Percentiles rank a stretch among this genome's conserved stretches.
Evolutionary conservation across 306 rosid species (phyloP).

Genomic region (Inga oerstediana): DNA sequence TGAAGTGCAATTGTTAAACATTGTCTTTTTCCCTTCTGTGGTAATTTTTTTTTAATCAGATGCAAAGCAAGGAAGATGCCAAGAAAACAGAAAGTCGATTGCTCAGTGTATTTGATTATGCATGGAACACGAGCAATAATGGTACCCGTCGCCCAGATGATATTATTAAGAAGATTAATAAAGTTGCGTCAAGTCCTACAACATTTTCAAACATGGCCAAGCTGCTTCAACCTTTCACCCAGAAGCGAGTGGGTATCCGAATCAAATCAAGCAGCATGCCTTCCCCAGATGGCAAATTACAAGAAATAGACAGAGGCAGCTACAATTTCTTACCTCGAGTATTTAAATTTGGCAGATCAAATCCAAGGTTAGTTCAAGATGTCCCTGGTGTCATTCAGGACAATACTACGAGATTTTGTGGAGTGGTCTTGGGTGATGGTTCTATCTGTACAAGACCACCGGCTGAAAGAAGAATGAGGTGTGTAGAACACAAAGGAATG

Average conservation of each 20-base stretch:
- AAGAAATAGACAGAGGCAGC: slow-evolving; percentile 45
- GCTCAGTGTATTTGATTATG: slow-evolving; percentile 79
- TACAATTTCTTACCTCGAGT: slow-evolving; percentile 52
- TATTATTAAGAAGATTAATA: slow-evolving; percentile 55
- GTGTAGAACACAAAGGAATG: slow-evolving; percentile 83
- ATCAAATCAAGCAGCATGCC: slow-evolving; percentile 55
- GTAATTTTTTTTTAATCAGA: slow-evolving; percentile 53
- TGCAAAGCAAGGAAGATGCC: slow-evolving; percentile 70
- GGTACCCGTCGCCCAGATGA: slow-evolving; percentile 67
- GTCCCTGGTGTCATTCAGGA: slow-evolving; percentile 31
- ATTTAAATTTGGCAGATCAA: slow-evolving; percentile 65
- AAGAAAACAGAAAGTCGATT: slow-evolving; percentile 61
- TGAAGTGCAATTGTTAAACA: not conserved
- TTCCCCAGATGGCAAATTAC: slow-evolving; percentile 38
- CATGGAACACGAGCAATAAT: slow-evolving; percentile 73
- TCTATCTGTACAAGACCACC: slow-evolving; percentile 66
- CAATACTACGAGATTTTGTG: slow-evolving; percentile 52
- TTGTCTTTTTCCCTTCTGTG: not conserved
- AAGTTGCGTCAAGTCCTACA: slow-evolving; percentile 45
- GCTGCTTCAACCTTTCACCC: slow-evolving; percentile 61
- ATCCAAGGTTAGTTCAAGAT: slow-evolving; percentile 54
- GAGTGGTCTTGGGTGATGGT: slow-evolving; percentile 55
- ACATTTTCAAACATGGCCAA: slow-evolving; percentile 43
- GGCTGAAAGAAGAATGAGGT: slow-evolving; percentile 69
- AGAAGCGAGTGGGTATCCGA: slow-evolving; percentile 64